Base-by-base conservation (phyloP, 2,329 filamentous ascomycete species). In the Tolypocladium album region DNA sequence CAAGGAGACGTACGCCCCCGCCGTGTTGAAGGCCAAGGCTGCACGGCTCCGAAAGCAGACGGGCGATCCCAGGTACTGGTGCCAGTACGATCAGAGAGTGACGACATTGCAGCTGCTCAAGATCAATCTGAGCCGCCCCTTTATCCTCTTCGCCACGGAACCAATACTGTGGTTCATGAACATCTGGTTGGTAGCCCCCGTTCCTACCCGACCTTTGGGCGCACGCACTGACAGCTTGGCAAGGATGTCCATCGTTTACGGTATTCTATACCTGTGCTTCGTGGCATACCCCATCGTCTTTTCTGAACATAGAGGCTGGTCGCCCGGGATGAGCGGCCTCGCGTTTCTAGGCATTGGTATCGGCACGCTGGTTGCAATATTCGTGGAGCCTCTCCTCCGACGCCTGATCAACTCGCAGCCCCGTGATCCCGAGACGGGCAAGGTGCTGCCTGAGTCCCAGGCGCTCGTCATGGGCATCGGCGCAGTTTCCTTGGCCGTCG, bases 241-340 rank as follows among this genome's bases (percentile, higher is more conserved):
- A 52, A 88, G 86, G 76, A 88, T 92, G 70, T 93, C 89, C 0
- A 77, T 96, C 45, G 84, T 96, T 42, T 96, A 96, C 71, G 89
- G 86, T 22, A 91, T 96, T 47, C 78, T 97, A 1, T 94, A 94
- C 68, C 84, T 96, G 39, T 95, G 90, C 74, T 96, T 96, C 75
- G 88, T 95, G 20, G 90, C 90, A 15, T 95, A 95, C 71, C 92
- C 92, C 0, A 88, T 95, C 61, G 88, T 96, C 61, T 96, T 94
- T 73, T 79, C 80, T 13, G 78, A 88, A 47, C 70, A 82, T 61
- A 88, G 92, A 22, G 90, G 90, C 62, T 97, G 92, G 92, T 80
- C 80, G 2, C 78, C 88, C 0, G 87, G 89, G 1, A 74, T 88
- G 42, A 85, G 87, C 0, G 92, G 92, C 0, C 82, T 97, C 2